phyloP scores from a whole-genome alignment of 805 yeast species.

The Monosporozyma yasuniensis region DNA sequence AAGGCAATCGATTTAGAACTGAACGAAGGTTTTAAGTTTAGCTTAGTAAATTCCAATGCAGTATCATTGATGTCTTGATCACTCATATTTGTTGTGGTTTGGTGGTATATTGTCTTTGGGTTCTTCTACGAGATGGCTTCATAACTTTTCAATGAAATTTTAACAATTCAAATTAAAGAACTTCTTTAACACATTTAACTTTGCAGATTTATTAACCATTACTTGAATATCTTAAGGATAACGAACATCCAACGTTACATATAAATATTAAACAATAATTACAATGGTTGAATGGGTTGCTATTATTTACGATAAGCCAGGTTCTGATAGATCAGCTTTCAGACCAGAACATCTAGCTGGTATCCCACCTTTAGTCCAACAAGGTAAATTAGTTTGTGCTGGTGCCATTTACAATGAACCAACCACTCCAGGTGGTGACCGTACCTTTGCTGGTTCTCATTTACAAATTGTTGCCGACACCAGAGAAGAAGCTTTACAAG shows the following conservation, averaged over 20 bases:
- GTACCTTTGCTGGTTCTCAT: constrained; percentile 59
- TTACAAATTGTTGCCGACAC: constrained; percentile 55
- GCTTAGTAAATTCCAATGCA: not conserved
- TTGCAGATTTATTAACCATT: not conserved
- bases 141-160: not conserved
- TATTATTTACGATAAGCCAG: constrained; percentile 61
- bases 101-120: not conserved
- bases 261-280: not conserved
- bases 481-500: constrained; percentile 54
- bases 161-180: not conserved
- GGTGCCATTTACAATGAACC: constrained; percentile 46
- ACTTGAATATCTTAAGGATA: not conserved
- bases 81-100: not conserved
- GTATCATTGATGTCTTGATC: not conserved
- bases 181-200: not conserved
- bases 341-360: constrained; percentile 47
- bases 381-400: constrained; percentile 39
- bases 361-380: constrained; percentile 35
- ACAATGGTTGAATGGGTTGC: constrained; percentile 57
- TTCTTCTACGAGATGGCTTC: not conserved
- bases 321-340: constrained; percentile 43
- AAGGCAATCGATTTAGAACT: not conserved
- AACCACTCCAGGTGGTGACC: constrained; percentile 33
- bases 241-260: not conserved
- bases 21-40: not conserved